Conservation (phyloP, 345 rosid species). For the Iberis pinnata region DNA sequence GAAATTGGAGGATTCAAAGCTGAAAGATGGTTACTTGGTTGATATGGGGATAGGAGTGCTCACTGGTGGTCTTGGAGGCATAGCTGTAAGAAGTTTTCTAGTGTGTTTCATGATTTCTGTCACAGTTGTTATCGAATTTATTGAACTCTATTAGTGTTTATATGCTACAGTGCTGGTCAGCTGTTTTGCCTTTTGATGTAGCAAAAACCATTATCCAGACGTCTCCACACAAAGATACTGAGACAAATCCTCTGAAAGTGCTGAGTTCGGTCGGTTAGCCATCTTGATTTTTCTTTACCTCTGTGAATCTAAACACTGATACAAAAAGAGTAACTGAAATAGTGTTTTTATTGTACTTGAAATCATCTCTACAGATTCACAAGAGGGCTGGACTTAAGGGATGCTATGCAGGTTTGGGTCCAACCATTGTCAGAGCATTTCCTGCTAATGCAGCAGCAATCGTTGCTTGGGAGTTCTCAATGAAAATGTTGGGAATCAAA, state of each 20-base stretch:
- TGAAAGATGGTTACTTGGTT: conserved; percentile 47
- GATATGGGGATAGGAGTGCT: conserved; percentile 79
- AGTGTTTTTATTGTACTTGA: not conserved
- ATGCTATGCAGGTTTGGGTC: conserved; percentile 85
- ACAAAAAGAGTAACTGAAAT: conserved; percentile 2
- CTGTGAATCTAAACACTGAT: not conserved
- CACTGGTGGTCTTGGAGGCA: conserved; percentile 88
- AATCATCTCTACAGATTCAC: conserved; percentile 45
- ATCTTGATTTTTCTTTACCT: conserved; percentile 13
- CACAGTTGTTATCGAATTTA: not conserved
- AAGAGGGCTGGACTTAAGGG: conserved; percentile 72
- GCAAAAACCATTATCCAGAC: conserved; percentile 95
- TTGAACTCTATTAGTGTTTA: conserved; percentile 8
- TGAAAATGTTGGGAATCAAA: conserved; percentile 63
- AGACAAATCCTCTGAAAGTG: conserved; percentile 65
- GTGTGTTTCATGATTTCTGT: not conserved
- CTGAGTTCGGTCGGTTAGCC: conserved; percentile 50
- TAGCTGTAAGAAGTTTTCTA: conserved; percentile 59
- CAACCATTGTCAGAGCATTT: conserved; percentile 77
- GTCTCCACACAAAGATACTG: conserved; percentile 43
- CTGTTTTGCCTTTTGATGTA: conserved; percentile 75
- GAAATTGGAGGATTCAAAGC: conserved; percentile 37
- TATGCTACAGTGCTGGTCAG: conserved; percentile 63
- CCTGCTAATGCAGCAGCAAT: conserved; percentile 98
- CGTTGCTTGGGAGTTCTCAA: conserved; percentile 89